Evolutionary conservation across 805 yeast genomes (phyloP), one percentile per base, ranked within the genome.

Genomic region (Lachancea mirantina): DNA sequence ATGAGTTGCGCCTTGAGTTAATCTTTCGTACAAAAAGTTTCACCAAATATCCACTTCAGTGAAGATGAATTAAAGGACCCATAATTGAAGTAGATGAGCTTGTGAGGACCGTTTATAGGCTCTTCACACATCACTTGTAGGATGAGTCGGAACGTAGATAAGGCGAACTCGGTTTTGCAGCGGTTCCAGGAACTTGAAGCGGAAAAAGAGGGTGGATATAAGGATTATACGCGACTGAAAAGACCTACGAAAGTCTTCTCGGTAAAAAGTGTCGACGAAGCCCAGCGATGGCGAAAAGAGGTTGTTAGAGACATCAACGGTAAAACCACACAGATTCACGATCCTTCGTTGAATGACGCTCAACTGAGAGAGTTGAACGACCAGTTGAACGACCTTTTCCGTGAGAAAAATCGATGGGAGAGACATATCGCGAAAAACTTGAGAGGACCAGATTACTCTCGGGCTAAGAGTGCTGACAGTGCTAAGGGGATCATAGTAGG

Each of bases 111-210:
- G n/a, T n/a, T n/a, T n/a, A n/a, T n/a, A n/a, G n/a, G n/a, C n/a
- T n/a, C n/a, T n/a, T n/a, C n/a, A n/a, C n/a, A n/a, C n/a, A n/a
- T n/a, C n/a, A n/a, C n/a, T n/a, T n/a, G n/a, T n/a, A n/a, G n/a
- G n/a, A 83, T 84, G 94, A 79, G 92, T 20, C 61, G 92, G 40
- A 82, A 82, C 50, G 68, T 70, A 21, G 94, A 84, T 46, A 81
- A 78, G 48, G 78, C 89, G 4, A 82, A 80, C 51, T 72, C 87
- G 0, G 68, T 78, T 33, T 69, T 84, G 35, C 74, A 72, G 43
- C 63, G 85, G 29, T 77, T 67, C 49, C 78, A 80, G 32, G 78
- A 72, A 26, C 74, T 71, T 40, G 73, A 74, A 49, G 77, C 75
- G 5, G 70, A 64, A 26, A 74, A 74, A 25, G 57, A 67, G 5